A percentile compares a stretch with the other conserved stretches of the same genome.
phyloP scores from a whole-genome alignment of 2,329 filamentous ascomycete genomes.

The Pseudogymnoascus sp. region DNA sequence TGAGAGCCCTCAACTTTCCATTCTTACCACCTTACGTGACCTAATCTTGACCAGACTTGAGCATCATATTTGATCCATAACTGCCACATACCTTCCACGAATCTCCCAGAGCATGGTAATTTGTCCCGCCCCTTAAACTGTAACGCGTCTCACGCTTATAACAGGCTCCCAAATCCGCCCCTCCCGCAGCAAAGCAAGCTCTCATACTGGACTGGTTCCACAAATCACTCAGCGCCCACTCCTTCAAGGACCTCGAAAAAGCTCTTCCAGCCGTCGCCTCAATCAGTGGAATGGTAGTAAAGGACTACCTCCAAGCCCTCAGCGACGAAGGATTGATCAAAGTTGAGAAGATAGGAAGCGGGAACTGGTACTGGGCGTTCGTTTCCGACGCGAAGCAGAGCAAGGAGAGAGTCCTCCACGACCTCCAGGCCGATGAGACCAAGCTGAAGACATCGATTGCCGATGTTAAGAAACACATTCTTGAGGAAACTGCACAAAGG shows the following conservation, averaged over 20 bases:
- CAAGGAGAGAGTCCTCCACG: conserved; percentile 33
- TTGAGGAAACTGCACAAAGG: conserved; percentile 30
- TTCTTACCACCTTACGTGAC: neutral
- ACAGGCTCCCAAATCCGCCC: conserved; percentile 44
- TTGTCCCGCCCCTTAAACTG: neutral
- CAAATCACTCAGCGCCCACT: conserved; percentile 52
- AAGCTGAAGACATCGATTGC: conserved; percentile 26
- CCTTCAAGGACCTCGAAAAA: conserved; percentile 62
- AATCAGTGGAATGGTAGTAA: conserved; percentile 59
- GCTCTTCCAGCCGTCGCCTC: conserved; percentile 51
- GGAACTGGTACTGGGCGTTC: conserved; percentile 68
- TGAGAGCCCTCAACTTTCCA: neutral
- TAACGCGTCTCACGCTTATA: neutral
- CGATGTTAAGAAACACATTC: conserved; percentile 30
- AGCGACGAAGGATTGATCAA: conserved; percentile 53
- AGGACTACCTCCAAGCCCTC: conserved; percentile 57
- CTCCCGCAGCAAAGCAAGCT: conserved; percentile 50
- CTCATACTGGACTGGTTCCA: conserved; percentile 53
- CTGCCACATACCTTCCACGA: neutral
- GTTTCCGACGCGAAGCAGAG: conserved; percentile 45
- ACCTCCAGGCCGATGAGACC: conserved; percentile 31
- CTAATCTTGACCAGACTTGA: neutral
- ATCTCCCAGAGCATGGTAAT: neutral
- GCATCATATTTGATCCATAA: neutral
- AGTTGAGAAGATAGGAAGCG: conserved; percentile 62